Percentiles rank a stretch among this genome's conserved stretches.
Evolutionary conservation across 116 monocot species (phyloP).

Genomic region (Thalassia testudinum): DNA sequence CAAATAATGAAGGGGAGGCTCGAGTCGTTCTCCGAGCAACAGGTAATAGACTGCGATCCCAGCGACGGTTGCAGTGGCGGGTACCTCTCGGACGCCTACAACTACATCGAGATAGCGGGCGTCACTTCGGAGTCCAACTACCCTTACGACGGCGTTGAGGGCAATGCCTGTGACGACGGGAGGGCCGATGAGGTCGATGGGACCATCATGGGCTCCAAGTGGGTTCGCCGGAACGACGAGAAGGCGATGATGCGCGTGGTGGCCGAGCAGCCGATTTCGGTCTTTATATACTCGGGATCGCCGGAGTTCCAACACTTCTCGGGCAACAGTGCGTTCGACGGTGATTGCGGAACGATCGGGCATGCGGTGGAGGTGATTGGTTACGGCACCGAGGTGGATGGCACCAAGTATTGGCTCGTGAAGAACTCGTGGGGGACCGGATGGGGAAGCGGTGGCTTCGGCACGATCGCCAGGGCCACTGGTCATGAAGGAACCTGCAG

Average conservation of each 20-base stretch:
- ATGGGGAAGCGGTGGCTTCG: constrained; percentile 4
- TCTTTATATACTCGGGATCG: constrained; percentile 13
- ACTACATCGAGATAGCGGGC: neutral
- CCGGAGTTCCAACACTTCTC: constrained; percentile 18
- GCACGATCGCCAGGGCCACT: neutral
- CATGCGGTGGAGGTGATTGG: constrained; percentile 5
- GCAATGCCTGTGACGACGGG: neutral
- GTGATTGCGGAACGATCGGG: neutral
- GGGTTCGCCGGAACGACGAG: constrained; percentile 18
- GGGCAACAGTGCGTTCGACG: constrained; percentile 2
- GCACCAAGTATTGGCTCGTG: constrained; percentile 6
- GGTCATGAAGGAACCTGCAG: neutral
- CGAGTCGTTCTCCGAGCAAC: constrained; percentile 2
- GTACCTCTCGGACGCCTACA: neutral
- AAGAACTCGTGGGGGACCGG: constrained; percentile 10
- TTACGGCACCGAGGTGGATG: constrained; percentile 3
- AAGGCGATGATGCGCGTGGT: constrained; percentile 15
- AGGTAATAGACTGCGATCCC: neutral
- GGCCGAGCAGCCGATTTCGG: constrained; percentile 22
- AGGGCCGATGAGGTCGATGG: neutral
- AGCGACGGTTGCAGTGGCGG: neutral
- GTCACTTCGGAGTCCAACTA: constrained; percentile 1
- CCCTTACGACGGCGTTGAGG: neutral
- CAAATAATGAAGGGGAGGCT: neutral
- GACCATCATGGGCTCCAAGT: constrained; percentile 13